Base-by-base conservation (phyloP, 2,329 filamentous ascomycete species). In the Ophiobolus disseminans region DNA sequence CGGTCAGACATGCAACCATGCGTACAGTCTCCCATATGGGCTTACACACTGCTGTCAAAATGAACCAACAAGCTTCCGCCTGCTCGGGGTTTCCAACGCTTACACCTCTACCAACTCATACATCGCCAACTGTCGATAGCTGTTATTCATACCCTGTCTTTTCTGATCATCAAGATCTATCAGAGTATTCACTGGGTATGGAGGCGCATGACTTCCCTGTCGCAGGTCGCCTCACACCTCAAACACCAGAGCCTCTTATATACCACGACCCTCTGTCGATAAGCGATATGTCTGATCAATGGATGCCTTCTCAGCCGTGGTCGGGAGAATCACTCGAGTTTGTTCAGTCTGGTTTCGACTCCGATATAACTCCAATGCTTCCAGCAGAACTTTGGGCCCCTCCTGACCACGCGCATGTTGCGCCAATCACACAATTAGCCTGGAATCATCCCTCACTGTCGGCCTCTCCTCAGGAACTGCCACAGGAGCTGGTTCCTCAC, bases 11-110 rank as follows among this genome's bases (percentile, higher is more conserved):
- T 11, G 56, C 55, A 13, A 47, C 62, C 21, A 58, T 63, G 47
- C 60, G 61, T 41, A 48, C 61, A 3, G 49, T 60, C 13, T 63
- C 65, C 5, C 64, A 64, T 34, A 69, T 70, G 47, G 65, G 69
- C 40, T 62, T 67, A 21, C 54, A 60, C 38, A 58, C 62, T 19
- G 56, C 65, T 7, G 56, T 56, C 14, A 69, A 70, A 34, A 56
- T 66, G 46, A 55, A 57, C 40, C 54, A 66, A 23, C 62, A 65
- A 26, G 50, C 49, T 9, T 39, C 60, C 10, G 47, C 54, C 25
- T 62, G 68, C 26, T 55, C 59, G 17, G 56, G 53, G 16, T 54
- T 61, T 28, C 56, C 64, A 8, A 64, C 62, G 50, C 65, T 70
- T 36, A 63, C 57, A 2, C 65, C 64, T 16, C 62, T 69, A 2